Evolutionary conservation across 176 grass and related monocot genomes (phyloP), one percentile per base, ranked within the genome.

Genomic region (Pontederia paniculata): DNA sequence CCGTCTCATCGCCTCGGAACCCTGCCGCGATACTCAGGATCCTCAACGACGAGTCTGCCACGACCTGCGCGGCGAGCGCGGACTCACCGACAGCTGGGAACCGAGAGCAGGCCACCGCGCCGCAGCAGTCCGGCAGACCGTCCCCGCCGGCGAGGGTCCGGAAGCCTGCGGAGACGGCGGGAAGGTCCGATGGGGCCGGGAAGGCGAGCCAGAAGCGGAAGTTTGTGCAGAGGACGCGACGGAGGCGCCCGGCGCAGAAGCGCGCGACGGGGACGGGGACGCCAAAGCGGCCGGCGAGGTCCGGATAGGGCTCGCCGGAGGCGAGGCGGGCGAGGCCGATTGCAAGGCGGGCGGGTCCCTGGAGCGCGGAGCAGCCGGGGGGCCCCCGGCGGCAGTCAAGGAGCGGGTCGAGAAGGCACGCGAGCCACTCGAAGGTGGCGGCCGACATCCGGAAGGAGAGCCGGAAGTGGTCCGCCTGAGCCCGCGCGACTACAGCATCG

Each of bases 191-290:
- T 0, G 68, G 49, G 10, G 74, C 55, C 54, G 82, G 87, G 75
- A 91, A 91, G 16, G 82, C 71, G 64, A 86, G 75, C 82, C 82
- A 91, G 75, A 91, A 91, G 10, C 75, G 78, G 75, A 85, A 86
- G 52, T 86, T 91, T 13, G 87, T 83, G 60, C 83, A 81, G 63
- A 91, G 74, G 11, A 85, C 81, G 42, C 81, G 86, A 68, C 86
- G 76, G 68, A 89, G 78, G 62, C 73, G 86, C 2, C 68, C 68
- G 47, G 81, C 73, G 1, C 73, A 82, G 78, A 80, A 73, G 55
- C 87, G 75, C 17, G 78, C 75, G 4, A 82, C 79, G 44, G 68
- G 52, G 15, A 73, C 31, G 9, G 87, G 74, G 1, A 91, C 77
- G 8, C 68, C 44, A 74, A 90, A 90, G 68, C 21, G 75, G 13